phyloP scores from a whole-genome alignment of 1,139 yeast species.

The Candida tetrigidarum region DNA sequence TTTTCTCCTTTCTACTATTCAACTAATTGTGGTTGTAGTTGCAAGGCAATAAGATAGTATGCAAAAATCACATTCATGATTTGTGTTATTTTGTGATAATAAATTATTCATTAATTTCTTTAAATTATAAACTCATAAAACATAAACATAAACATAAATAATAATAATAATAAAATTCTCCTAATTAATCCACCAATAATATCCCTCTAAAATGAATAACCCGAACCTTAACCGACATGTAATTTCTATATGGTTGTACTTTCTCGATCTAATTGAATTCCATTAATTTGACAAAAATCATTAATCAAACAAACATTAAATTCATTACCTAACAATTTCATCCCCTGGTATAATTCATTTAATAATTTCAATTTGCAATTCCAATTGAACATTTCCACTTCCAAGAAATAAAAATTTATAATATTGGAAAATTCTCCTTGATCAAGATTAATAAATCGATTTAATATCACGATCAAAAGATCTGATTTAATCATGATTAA shows the following conservation, averaged over 20 bases:
- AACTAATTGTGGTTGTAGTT: background rate
- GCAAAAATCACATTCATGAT: too few relatives aligned
- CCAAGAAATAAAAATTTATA: constrained; percentile 35
- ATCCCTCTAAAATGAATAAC: background rate
- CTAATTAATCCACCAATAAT: constrained; percentile 1
- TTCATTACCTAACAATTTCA: background rate
- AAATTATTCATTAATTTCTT: background rate
- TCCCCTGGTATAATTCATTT: constrained; percentile 19
- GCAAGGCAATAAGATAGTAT: too few relatives aligned
- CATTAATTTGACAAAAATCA: constrained; percentile 7
- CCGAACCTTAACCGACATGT: background rate
- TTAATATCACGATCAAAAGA: constrained; percentile 31
- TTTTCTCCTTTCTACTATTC: too few relatives aligned
- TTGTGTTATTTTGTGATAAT: too few relatives aligned
- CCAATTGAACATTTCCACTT: constrained; percentile 23
- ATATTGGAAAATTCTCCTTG: constrained; percentile 21
- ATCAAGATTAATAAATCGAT: constrained; percentile 30
- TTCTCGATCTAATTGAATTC: constrained; percentile 1
- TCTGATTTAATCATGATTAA: constrained; percentile 31
- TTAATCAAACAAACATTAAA: constrained; percentile 7
- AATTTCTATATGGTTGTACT: background rate
- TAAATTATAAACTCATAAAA: background rate
- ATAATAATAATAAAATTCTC: background rate
- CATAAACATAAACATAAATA: background rate
- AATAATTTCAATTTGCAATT: constrained; percentile 24